These are phyloP conservation scores for Euphrasia arctica DNA, from an alignment of 305 asterid genomes.

Conservation along the genomic window DNA sequence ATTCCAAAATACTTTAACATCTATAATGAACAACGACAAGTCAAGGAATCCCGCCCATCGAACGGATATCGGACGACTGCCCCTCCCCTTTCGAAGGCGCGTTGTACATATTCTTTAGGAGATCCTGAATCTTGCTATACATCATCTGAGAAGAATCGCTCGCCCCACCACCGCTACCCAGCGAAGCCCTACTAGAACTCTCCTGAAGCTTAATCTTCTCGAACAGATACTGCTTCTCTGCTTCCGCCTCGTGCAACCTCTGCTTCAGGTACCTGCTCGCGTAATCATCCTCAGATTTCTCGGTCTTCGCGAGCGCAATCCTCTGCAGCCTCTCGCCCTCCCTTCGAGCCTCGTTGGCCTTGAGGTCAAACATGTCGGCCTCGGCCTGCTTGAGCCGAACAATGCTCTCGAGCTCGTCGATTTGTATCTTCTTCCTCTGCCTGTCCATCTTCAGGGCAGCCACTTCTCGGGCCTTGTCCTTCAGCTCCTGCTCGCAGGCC, in stretches of 20 bases:
- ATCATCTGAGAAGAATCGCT: slow-evolving; percentile 49
- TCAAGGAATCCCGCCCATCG: slow-evolving; percentile 32
- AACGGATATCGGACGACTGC: slow-evolving; percentile 33
- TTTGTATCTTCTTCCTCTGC: slow-evolving; percentile 78
- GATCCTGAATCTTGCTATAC: slow-evolving; percentile 64
- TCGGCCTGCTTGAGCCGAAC: slow-evolving; percentile 86
- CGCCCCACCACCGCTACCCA: slow-evolving; percentile 67
- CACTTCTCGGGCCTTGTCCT: slow-evolving; percentile 81
- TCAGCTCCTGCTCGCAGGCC: slow-evolving; percentile 85
- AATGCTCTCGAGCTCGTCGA: slow-evolving; percentile 80
- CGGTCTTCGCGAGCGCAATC: slow-evolving; percentile 76
- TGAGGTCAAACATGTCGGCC: slow-evolving; percentile 86
- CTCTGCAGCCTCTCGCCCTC: slow-evolving; percentile 90
- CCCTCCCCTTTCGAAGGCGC: slow-evolving; percentile 36
- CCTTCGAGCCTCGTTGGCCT: slow-evolving; percentile 83
- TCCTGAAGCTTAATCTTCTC: slow-evolving; percentile 89
- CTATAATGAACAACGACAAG: slow-evolving; percentile 11
- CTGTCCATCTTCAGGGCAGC: slow-evolving; percentile 68
- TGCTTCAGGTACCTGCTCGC: slow-evolving; percentile 86
- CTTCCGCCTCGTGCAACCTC: slow-evolving; percentile 86
- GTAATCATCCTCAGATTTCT: slow-evolving; percentile 83
- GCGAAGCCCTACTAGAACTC: slow-evolving; percentile 62
- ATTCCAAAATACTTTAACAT: slow-evolving; percentile 17
- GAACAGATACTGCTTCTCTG: slow-evolving; percentile 80
- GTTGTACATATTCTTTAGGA: slow-evolving; percentile 59